Base-by-base conservation (phyloP, 78 protist genomes). In the Dictyostelium capitatum region DNA sequence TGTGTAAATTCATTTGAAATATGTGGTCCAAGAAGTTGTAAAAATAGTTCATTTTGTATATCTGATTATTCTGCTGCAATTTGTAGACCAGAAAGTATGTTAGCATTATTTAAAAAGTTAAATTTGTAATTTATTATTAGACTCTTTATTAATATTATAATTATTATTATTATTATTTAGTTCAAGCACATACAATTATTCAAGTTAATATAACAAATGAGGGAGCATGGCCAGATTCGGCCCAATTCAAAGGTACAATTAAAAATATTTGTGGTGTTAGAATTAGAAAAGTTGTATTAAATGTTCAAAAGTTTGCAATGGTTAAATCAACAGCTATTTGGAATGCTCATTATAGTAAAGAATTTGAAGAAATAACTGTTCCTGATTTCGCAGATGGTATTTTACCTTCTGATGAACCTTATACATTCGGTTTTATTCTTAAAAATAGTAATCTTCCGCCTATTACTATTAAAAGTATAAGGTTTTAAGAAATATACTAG, bases 11-110 rank as follows among this genome's bases (percentile, higher is more conserved):
- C 85, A 12, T 11, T 25, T 5, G 92, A 87, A 64, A 7, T 87
- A 37, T 87, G 92, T 77, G 92, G 92, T 7, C 92, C 92, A 17
- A 74, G 92, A 87, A 87, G 92, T 77, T 87, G 92, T 53, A 51
- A 11, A 53, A 46, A 25, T 37, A 48, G 59, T 28, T 64, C 53
- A 25, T 74, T 87, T 87, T 87, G 92, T 87, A 20, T 59, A 48
- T 77, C 84, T 4, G 79, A 77, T 77, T 30, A 57, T 28, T 48
- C 82, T 23, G 25, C 85, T n/a, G 83, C 92, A 23, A 67, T 62
- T 15, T 87, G 92, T 47, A 77, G 77, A 62, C 92, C 92, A 77
- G 47, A 57, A n/a, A 64, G 91, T 83, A 72, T 6, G 23, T 50
- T 17, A 57, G 10, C 19, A 12, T 53, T 53, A 15, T 6, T 12